phyloP scores from a whole-genome alignment of 495 filamentous ascomycete genomes.

The Pseudevernia furfuracea region DNA sequence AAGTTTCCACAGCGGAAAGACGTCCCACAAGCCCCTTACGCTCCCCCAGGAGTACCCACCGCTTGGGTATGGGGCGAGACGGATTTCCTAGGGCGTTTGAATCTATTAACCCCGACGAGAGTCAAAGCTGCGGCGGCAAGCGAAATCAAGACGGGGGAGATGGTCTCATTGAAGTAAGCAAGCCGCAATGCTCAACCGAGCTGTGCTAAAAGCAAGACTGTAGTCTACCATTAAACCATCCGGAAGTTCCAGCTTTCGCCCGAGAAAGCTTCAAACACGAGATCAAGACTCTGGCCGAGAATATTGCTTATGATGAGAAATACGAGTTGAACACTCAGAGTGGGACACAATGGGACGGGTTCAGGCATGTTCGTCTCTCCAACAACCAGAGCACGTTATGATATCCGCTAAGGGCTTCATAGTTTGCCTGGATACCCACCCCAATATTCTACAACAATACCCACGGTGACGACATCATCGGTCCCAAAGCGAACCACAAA shows the following conservation, averaged over 20 bases:
- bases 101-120: slow-evolving; percentile 49
- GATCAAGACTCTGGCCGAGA: slow-evolving; percentile 45
- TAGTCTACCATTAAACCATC: slow-evolving; percentile 49
- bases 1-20: slow-evolving; percentile 48
- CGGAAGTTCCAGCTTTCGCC: slow-evolving; percentile 44
- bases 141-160: slow-evolving; percentile 49
- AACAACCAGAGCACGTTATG: not conserved
- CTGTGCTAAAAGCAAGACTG: not conserved
- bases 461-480: slow-evolving; percentile 45
- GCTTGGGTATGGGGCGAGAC: slow-evolving; percentile 60
- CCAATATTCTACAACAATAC: slow-evolving; percentile 47
- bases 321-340: slow-evolving; percentile 70
- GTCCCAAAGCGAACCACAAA: slow-evolving; percentile 44
- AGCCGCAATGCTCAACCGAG: not conserved
- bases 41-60: slow-evolving; percentile 36
- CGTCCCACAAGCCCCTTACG: slow-evolving; percentile 40
- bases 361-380: slow-evolving; percentile 49
- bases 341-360: slow-evolving; percentile 71
- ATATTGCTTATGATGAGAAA: slow-evolving; percentile 56
- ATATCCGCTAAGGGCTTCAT: slow-evolving; percentile 19
- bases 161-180: slow-evolving; percentile 41
- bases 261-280: slow-evolving; percentile 50
- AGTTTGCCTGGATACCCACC: slow-evolving; percentile 39
- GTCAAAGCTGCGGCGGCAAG: slow-evolving; percentile 42
- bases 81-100: slow-evolving; percentile 46